Evolutionary conservation across 2,329 filamentous ascomycete genomes (phyloP).

Genomic region (Pestalotiopsis sp.): DNA sequence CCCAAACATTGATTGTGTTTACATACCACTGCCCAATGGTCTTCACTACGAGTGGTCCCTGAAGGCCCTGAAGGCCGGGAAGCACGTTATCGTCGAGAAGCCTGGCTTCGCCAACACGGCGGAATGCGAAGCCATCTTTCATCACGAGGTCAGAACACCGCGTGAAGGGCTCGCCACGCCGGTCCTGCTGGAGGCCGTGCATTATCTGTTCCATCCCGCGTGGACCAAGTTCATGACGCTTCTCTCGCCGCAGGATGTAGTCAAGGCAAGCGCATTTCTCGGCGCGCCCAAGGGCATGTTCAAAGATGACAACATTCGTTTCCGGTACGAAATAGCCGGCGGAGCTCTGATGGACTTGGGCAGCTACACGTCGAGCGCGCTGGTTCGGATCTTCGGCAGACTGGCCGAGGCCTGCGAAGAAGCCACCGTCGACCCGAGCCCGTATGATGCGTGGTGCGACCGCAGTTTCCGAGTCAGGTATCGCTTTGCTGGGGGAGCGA

Average conservation of each 20-base stretch:
- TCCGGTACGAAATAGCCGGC: constrained; percentile 27
- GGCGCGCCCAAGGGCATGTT: constrained; percentile 29
- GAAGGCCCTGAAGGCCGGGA: constrained; percentile 47
- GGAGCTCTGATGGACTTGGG: constrained; percentile 38
- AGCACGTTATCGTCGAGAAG: constrained; percentile 51
- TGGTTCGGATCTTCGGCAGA: constrained; percentile 41
- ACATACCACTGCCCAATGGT: constrained; percentile 49
- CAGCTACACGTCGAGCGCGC: constrained; percentile 39
- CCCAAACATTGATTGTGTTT: constrained; percentile 49
- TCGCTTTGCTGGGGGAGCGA: constrained; percentile 34
- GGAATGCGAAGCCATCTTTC: constrained; percentile 39
- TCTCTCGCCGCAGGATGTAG: constrained; percentile 40
- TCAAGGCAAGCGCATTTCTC: constrained; percentile 32
- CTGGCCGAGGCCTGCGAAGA: constrained; percentile 41
- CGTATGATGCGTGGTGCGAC: constrained; percentile 27
- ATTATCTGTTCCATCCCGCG: constrained; percentile 43
- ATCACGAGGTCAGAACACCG: constrained; percentile 26
- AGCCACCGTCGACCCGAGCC: constrained; percentile 24
- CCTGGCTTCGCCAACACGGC: constrained; percentile 39
- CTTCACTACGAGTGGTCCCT: constrained; percentile 50
- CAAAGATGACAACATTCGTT: constrained; percentile 38
- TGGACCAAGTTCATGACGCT: constrained; percentile 39
- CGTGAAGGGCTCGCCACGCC: constrained; percentile 28
- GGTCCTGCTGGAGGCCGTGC: constrained; percentile 46
- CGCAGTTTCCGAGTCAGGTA: constrained; percentile 32